Evolutionary conservation across 345 rosid genomes (phyloP).

Genomic region (Corchorus capsularis): DNA sequence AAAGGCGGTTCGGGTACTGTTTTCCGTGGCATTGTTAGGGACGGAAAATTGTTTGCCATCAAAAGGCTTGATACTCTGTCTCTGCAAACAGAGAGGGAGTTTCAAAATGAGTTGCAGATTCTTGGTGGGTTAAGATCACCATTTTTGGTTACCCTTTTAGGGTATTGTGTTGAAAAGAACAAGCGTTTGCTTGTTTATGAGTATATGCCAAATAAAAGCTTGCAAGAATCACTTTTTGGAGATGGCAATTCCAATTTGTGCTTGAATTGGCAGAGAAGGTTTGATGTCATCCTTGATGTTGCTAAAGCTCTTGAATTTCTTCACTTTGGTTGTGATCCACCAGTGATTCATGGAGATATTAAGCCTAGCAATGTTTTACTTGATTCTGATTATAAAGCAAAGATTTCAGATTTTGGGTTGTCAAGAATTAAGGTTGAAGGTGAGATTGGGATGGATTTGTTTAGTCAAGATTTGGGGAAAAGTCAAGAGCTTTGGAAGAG

Average conservation of each 20-base stretch:
- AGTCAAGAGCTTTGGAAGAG: slow-evolving; percentile 80
- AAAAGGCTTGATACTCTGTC: slow-evolving; percentile 73
- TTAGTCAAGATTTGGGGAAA: slow-evolving; percentile 81
- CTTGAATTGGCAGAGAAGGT: slow-evolving; percentile 80
- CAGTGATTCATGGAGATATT: slow-evolving; percentile 94
- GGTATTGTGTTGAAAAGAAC: slow-evolving; percentile 83
- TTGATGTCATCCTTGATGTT: slow-evolving; percentile 70
- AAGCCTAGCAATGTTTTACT: slow-evolving; percentile 95
- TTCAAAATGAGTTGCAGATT: slow-evolving; percentile 94
- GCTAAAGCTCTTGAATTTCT: slow-evolving; percentile 82
- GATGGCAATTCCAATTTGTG: slow-evolving; percentile 48
- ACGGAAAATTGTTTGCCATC: slow-evolving; percentile 80
- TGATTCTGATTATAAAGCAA: slow-evolving; percentile 79
- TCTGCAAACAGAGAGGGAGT: slow-evolving; percentile 81
- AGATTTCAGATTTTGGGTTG: slow-evolving; percentile 91
- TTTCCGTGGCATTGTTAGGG: slow-evolving; percentile 69
- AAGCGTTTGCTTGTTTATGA: slow-evolving; percentile 82
- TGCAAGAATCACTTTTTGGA: slow-evolving; percentile 77
- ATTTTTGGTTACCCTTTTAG: slow-evolving; percentile 71
- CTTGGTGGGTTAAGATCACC: slow-evolving; percentile 87
- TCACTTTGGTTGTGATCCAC: slow-evolving; percentile 92
- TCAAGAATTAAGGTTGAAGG: slow-evolving; percentile 87
- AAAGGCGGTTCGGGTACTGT: slow-evolving; percentile 99
- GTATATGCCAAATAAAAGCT: slow-evolving; percentile 91
- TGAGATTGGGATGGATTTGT: slow-evolving; percentile 74